Evolutionary conservation across 805 yeast species (phyloP), one percentile per base, ranked within the genome.

Genomic region (Starmerella floris): DNA sequence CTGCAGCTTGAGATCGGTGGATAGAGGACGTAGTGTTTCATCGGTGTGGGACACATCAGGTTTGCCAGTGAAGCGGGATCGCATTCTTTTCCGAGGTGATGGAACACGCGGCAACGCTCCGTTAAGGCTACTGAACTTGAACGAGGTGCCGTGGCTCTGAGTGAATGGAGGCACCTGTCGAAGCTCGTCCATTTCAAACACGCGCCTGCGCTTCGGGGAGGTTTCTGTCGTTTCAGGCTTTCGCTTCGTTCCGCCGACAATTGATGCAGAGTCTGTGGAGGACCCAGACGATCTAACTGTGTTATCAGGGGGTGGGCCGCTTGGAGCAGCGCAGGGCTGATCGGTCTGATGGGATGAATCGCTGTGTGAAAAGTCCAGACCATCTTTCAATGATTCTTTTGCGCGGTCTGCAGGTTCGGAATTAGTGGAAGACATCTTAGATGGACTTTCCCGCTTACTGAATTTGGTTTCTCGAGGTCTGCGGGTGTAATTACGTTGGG

Each of bases 121-220:
- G 5, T n/a, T 25, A 11, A 47, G 16, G 16, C 17, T 32, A 4
- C 30, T 21, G 15, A 48, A 36, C 11, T 37, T 32, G 30, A 48
- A 35, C 17, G 48, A 23, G 19, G 39, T 23, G 35, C 52, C 52
- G 26, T 47, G 23, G 16, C 21, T 40, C 30, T 49, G 42, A 5
- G 52, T 49, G 41, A 49, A 44, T 13, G 52, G 52, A 23, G 52
- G 47, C 2, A 44, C 51, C 5, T 35, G 17, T 20, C 34, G 23
- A 30, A 49, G 11, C 3, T 35, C 45, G 17, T 31, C 15, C 44
- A 49, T 40, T 28, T 47, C 44, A 22, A 49, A 49, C 15, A 38
- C 28, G n/a, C 42, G 36, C 21, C 28, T 23, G 5, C 43, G 40
- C 26, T 49, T 44, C 6, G 30, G 10, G 5, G 49, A 38, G 25